Base-by-base conservation (phyloP, 768 basidiomycete species). In the Leccinum sublutescens region DNA sequence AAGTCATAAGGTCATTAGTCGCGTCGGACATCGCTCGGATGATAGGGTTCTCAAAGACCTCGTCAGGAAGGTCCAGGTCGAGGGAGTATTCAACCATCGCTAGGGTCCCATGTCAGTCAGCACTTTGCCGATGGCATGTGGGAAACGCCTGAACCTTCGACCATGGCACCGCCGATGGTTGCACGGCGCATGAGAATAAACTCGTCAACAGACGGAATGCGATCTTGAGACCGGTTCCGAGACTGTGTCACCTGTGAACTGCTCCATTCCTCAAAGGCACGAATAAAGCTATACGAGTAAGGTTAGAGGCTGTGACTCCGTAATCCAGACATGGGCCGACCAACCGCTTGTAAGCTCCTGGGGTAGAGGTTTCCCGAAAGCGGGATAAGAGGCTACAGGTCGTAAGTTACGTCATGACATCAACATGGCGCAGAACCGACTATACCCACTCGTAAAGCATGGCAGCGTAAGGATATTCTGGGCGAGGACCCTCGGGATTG, bases 1-100 rank as follows among this genome's bases (percentile, higher is more conserved):
- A 76, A 1, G 75, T 77, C 75, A 76, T 77, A 17, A 76, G 71
- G 55, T 76, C 75, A 15, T 61, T 76, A 0, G 73, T 76, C n/a
- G 75, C 75, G n/a, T 76, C 70, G 40, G 75, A 76, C 75, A 76
- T 75, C 19, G 66, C 73, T 58, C 63, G 62, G 6, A 76, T 66
- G 19, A 74, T 66, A 2, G 75, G 71, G 51, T 63, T 68, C 36
- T 73, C 69, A 58, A 77, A 76, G 5, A 76, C 74, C 25, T 70
- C 61, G 25, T 76, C 73, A 14, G 75, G 75, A 38, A 77, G 68
- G 51, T 76, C 67, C 49, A 76, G 53, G 61, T 76, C 75, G 5
- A 76, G 63, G 17, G 75, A 75, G 50, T 76, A 76, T 54, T 76
- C 75, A 38, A 76, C 50, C 51, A 75, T 71, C 4, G 75, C 75